A percentile compares a stretch with the other conserved stretches of the same genome.
Evolutionary conservation across 192 early-diverging fungal species (phyloP).

Genomic region (Neocallimastix lanati): DNA sequence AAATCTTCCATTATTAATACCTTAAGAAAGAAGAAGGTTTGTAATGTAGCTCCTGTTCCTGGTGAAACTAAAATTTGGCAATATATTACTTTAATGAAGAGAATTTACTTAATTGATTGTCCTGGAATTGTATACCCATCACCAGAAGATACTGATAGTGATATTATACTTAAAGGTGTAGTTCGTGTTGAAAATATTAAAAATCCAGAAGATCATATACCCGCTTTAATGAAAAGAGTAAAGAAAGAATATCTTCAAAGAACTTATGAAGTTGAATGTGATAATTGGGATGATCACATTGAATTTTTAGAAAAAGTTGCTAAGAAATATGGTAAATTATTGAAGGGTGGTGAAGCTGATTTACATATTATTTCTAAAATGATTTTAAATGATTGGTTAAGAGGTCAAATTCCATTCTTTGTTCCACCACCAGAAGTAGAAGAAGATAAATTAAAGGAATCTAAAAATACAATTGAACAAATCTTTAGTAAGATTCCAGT

Average conservation of each 20-base stretch:
- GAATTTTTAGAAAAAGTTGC: constrained; percentile 86
- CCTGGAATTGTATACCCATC: constrained; percentile 89
- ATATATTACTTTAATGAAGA: constrained; percentile 95
- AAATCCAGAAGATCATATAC: constrained; percentile 79
- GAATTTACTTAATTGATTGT: constrained; percentile 97
- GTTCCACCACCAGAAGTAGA: constrained; percentile 46
- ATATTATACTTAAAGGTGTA: constrained; percentile 93
- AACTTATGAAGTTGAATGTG: constrained; percentile 60
- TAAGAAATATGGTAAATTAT: constrained; percentile 66
- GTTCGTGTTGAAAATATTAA: constrained; percentile 82
- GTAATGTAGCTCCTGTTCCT: constrained; percentile 92
- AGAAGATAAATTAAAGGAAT: constrained; percentile 12
- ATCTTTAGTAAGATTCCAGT: constrained; percentile 83
- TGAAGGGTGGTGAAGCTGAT: constrained; percentile 94
- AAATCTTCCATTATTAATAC: constrained; percentile 94
- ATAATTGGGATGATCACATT: constrained; percentile 63
- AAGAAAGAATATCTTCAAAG: constrained; percentile 76
- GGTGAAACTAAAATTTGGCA: constrained; percentile 99
- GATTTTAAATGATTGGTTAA: constrained; percentile 96
- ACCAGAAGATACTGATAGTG: constrained; percentile 72
- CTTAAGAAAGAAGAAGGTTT: constrained; percentile 84
- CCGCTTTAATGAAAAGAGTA: constrained; percentile 59
- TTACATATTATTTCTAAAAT: constrained; percentile 78
- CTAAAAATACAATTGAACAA: constrained; percentile 51
- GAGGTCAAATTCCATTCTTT: constrained; percentile 93